Base-by-base conservation (phyloP, 305 asterid genomes). In the Andrographis paniculata region DNA sequence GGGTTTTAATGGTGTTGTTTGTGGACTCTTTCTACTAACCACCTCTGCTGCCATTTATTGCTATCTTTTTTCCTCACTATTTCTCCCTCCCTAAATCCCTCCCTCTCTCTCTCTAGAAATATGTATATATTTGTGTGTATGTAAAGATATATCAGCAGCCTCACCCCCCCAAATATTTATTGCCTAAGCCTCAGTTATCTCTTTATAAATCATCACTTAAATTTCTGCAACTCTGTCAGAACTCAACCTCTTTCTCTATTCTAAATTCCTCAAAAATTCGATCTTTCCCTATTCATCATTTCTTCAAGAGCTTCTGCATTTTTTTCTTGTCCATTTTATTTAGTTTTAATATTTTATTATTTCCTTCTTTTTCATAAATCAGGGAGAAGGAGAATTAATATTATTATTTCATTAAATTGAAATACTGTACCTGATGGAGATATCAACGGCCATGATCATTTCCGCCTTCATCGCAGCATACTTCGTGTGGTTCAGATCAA, bases 401-500 rank as follows among this genome's bases (percentile, higher is more conserved):
- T n/a, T n/a, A n/a, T n/a, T n/a, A n/a, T n/a, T n/a, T n/a, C n/a
- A n/a, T n/a, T n/a, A n/a, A n/a, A n/a, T n/a, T n/a, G n/a, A 2
- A 1, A 12, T 21, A 9, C 8, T 24, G 8, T 24, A 4, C n/a
- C 10, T 3, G 19, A 81, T 85, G 94, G 92, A 77, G 36, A 13
- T 63, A 22, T 69, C 71, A 17, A 50, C 80, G 64, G 84, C 63
- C 21, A 4, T 67, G 68, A 54, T 79, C 45, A 21, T 77, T 48
- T 43, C 71, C 20, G 72, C 74, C 14, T 66, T 58, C 8, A 42
- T 67, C 1, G 74, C 75, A 14, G 67, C 75, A 40, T 85, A 85
- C 17, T 58, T 74, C 7, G 41, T 79, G 0, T 86, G 96, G 96
- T 75, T 79, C 68, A 70, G 79, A 43, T 79, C 70, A 13, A 55